A percentile compares a stretch with the other conserved stretches of the same genome.
Conservation (phyloP, 805 yeast genomes). For the Candida ulmi region DNA sequence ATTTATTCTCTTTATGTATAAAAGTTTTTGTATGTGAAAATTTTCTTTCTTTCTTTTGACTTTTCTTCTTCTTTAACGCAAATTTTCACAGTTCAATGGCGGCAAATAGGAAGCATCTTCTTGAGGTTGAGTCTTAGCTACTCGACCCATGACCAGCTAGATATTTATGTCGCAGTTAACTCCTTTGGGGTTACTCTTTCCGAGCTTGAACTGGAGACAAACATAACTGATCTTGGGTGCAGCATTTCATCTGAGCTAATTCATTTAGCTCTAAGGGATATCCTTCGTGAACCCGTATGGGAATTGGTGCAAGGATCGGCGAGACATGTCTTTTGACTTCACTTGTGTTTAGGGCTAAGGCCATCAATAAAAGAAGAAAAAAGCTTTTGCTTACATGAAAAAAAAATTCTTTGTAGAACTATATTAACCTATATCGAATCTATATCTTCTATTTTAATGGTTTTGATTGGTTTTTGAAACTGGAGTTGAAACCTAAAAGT, state of each 20-base stretch:
- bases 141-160: constrained; percentile 67
- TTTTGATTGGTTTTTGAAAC: constrained; percentile 50
- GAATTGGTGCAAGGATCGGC: constrained; percentile 50
- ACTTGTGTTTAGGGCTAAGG: constrained; percentile 1
- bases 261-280: constrained; percentile 51
- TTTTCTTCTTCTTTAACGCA: constrained; percentile 38
- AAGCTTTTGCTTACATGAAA: too few species aligned
- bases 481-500: constrained; percentile 80
- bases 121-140: constrained; percentile 64
- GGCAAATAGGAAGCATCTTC: constrained; percentile 51
- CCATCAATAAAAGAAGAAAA: background rate
- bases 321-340: constrained; percentile 24
- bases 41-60: background rate
- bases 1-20: background rate
- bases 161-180: constrained; percentile 33
- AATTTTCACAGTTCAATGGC: constrained; percentile 56
- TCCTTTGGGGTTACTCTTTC: constrained; percentile 8
- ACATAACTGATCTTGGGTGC: constrained; percentile 68
- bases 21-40: background rate
- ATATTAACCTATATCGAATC: background rate
- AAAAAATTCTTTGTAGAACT: too few species aligned
- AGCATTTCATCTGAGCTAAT: constrained; percentile 51
- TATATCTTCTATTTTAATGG: background rate
- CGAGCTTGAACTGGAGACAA: constrained; percentile 57
- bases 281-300: constrained; percentile 78